Percentiles rank a stretch among this genome's conserved stretches.
Evolutionary conservation across 352 stramenopile species (phyloP).

Genomic region (Globisporangium alternatum): DNA sequence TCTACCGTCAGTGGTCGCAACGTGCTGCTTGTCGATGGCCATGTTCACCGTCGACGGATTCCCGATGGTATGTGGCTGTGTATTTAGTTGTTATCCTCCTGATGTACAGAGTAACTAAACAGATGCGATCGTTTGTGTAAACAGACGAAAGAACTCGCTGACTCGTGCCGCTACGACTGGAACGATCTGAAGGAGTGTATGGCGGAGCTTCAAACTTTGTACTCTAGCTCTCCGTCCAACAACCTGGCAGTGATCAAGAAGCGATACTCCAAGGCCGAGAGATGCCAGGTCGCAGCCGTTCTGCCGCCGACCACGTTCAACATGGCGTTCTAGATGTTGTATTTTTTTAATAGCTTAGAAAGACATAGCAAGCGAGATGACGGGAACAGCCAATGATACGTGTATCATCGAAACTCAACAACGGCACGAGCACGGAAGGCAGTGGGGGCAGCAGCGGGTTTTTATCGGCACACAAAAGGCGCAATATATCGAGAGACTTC

Average conservation of each 20-base stretch:
- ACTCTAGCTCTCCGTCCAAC: conserved; percentile 77
- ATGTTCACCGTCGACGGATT: conserved; percentile 85
- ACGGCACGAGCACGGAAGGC: background rate
- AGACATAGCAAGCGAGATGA: conserved; percentile 1
- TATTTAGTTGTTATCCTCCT: background rate
- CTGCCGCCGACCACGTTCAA: conserved; percentile 72
- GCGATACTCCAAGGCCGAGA: conserved; percentile 83
- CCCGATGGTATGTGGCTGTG: conserved; percentile 43
- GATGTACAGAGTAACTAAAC: background rate
- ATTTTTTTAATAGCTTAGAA: conserved; percentile 16
- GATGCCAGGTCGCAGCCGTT: conserved; percentile 73
- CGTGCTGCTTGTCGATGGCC: conserved; percentile 82
- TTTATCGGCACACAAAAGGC: background rate
- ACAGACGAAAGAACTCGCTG: conserved; percentile 79
- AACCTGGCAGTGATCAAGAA: conserved; percentile 88
- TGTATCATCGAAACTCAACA: conserved; percentile 1
- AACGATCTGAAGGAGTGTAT: conserved; percentile 81
- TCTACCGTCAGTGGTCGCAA: conserved; percentile 79
- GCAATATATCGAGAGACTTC: background rate
- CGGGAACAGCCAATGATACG: background rate
- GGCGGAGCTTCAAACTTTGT: conserved; percentile 75
- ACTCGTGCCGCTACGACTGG: conserved; percentile 77
- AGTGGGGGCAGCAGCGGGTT: background rate
- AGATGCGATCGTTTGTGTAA: conserved; percentile 3
- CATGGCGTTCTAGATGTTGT: conserved; percentile 72